Evolutionary conservation across 2,329 filamentous ascomycete species (phyloP), one percentile per base, ranked within the genome.

Genomic region (Pyrenophora graminea): DNA sequence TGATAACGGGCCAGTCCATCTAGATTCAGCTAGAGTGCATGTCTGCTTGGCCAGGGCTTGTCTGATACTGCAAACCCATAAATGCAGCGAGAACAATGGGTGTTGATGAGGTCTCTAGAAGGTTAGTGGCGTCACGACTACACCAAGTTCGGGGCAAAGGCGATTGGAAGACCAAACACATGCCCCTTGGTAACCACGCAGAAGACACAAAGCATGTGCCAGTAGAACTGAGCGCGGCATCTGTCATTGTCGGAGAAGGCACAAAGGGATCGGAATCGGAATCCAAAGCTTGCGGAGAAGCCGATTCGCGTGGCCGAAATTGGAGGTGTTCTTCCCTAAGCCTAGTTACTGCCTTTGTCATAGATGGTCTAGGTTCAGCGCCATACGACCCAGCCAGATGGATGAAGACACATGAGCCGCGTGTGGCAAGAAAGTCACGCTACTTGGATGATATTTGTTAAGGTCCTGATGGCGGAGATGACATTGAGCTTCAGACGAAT

Each of bases 171-270:
- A n/a, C 36, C 39, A 42, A n/a, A 18, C 6, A n/a, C 15, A n/a
- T 15, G 21, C 30, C 38, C 33, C n/a, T 30, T 46, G 21, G 30
- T 30, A 27, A 37, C 37, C 18, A 34, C 17, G 31, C 33, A 43
- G 47, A 10, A 32, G 17, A 15, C 27, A 39, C 43, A 45, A 54
- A 39, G 45, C 39, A 44, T 39, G 10, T 33, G n/a, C 17, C 23
- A 27, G 19, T 9, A 27, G 5, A 17, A 13, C 17, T 21, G 31
- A 17, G 30, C 27, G 30, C 38, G 5, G 6, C 4, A n/a, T 40
- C 19, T 47, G 44, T n/a, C 25, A 47, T 47, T 47, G 45, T 47
- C n/a, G 19, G 33, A 43, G 43, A 30, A 32, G 39, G n/a, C 32
- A 52, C 39, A 34, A 52, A 48, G 45, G 39, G 39, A 15, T 17